A percentile compares a stretch with the other conserved stretches of the same genome.
Evolutionary conservation across 805 yeast species (phyloP).

Genomic region (Saturnispora galanensis): DNA sequence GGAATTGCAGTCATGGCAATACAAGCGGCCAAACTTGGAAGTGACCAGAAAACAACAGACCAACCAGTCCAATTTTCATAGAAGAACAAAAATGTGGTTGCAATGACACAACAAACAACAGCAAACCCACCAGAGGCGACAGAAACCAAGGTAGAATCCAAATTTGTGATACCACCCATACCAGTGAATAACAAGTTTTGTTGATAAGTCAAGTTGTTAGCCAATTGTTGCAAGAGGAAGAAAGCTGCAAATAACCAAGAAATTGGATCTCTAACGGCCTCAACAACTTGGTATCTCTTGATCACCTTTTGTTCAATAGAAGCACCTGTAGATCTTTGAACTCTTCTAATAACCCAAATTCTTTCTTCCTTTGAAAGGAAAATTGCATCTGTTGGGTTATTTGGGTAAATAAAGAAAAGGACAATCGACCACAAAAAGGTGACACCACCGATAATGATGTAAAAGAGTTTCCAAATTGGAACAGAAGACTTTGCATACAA

Average conservation of each 20-base stretch:
- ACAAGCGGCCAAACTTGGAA: constrained; percentile 35
- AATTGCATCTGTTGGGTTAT: constrained; percentile 40
- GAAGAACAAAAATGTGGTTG: constrained; percentile 12
- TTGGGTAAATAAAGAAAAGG: constrained; percentile 36
- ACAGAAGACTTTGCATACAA: constrained; percentile 13
- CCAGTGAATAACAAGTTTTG: constrained; percentile 13
- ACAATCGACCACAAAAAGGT: constrained; percentile 31
- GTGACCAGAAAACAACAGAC: constrained; percentile 28
- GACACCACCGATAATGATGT: constrained; percentile 42
- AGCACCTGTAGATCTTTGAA: constrained; percentile 26
- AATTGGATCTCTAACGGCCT: constrained; percentile 37
- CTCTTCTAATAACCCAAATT: constrained; percentile 33
- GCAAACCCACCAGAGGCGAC: constrained; percentile 19
- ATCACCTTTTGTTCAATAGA: constrained; percentile 33
- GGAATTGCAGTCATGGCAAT: constrained; percentile 18
- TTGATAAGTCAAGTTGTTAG: constrained; percentile 18
- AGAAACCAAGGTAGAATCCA: constrained; percentile 16
- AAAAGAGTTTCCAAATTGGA: constrained; percentile 37
- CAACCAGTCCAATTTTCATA: constrained; percentile 21
- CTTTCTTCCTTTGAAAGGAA: constrained; percentile 31
- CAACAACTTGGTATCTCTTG: constrained; percentile 36
- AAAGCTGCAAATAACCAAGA: constrained; percentile 30
- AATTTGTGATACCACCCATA: constrained; percentile 13
- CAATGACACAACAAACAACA: constrained; percentile 15
- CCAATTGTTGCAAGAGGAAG: constrained; percentile 16